A percentile compares a stretch with the other conserved stretches of the same genome.
Evolutionary conservation across 2,329 filamentous ascomycete species (phyloP).

Genomic region (Mycosphaerella sp.): DNA sequence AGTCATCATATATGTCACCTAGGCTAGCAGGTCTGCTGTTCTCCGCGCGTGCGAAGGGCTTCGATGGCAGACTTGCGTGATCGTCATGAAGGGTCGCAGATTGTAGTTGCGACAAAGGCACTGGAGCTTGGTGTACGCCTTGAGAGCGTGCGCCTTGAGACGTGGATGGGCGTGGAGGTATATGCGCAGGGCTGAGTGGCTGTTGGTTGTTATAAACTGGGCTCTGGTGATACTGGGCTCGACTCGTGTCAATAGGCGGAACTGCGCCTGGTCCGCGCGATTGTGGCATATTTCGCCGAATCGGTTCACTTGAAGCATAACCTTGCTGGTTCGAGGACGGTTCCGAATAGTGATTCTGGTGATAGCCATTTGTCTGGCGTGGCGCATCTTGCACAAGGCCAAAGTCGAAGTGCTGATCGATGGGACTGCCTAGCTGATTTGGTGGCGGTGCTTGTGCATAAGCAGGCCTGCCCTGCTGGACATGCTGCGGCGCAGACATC

Average conservation of each 20-base stretch:
- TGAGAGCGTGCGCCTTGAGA: conserved; percentile 14
- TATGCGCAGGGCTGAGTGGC: conserved; percentile 21
- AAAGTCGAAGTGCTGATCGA: conserved; percentile 9
- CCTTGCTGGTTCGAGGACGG: conserved; percentile 14
- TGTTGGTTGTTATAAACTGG: conserved; percentile 14
- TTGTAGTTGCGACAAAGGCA: conserved; percentile 11
- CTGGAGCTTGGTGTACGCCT: conserved; percentile 10
- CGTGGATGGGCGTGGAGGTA: conserved; percentile 18
- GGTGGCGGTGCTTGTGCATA: conserved; percentile 11
- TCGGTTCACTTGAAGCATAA: conserved; percentile 6
- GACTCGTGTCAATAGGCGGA: conserved; percentile 15
- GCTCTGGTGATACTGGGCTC: conserved; percentile 12
- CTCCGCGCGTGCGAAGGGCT: conserved; percentile 14
- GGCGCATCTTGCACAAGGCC: conserved; percentile 8
- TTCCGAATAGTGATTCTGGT: conserved; percentile 2
- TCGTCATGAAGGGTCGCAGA: conserved; percentile 8
- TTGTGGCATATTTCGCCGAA: conserved; percentile 5
- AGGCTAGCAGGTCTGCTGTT: conserved; percentile 12
- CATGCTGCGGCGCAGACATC: neutral
- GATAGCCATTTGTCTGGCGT: conserved; percentile 10
- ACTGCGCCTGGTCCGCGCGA: conserved; percentile 8
- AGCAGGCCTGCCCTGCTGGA: conserved; percentile 9
- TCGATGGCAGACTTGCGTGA: conserved; percentile 7
- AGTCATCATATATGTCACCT: conserved; percentile 21
- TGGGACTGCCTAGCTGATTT: conserved; percentile 8